Percentiles rank a stretch among this genome's conserved stretches.
phyloP scores from a whole-genome alignment of 2,329 filamentous ascomycete genomes.

The Aspergillus nomiae region DNA sequence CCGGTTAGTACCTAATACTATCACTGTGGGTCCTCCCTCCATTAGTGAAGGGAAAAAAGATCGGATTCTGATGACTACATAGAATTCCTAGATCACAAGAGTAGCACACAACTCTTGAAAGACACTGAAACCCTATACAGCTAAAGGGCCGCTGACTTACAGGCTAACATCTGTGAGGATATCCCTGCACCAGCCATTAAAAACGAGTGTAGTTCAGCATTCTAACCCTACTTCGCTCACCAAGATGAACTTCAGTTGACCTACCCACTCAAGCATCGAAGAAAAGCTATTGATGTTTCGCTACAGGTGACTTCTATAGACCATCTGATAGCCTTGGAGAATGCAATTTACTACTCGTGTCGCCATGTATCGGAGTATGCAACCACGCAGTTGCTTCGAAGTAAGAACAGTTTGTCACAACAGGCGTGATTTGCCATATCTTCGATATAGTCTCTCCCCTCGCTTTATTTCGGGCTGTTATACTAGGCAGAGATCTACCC shows the following conservation, averaged over 20 bases:
- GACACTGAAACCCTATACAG: background rate
- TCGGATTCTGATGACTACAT: no score
- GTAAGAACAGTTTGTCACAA: background rate
- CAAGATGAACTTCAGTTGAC: background rate
- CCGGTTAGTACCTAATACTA: background rate
- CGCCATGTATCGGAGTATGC: background rate
- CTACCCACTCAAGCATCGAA: background rate
- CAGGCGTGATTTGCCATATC: background rate
- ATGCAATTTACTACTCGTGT: background rate
- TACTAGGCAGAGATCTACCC: background rate
- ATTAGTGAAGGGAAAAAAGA: background rate
- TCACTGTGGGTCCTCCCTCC: background rate
- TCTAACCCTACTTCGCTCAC: background rate
- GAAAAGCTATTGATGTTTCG: background rate
- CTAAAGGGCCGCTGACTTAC: background rate
- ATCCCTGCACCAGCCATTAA: background rate
- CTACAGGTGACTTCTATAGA: background rate
- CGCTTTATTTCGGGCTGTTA: background rate
- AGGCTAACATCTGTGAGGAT: background rate
- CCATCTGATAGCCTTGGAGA: background rate
- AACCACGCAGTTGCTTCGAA: background rate
- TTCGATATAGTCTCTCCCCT: background rate
- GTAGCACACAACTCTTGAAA: background rate
- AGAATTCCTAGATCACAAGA: background rate
- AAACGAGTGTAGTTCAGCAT: background rate